These are phyloP conservation scores for Picea abies DNA, from an alignment of 83 land plant genomes.

Conservation along the genomic window DNA sequence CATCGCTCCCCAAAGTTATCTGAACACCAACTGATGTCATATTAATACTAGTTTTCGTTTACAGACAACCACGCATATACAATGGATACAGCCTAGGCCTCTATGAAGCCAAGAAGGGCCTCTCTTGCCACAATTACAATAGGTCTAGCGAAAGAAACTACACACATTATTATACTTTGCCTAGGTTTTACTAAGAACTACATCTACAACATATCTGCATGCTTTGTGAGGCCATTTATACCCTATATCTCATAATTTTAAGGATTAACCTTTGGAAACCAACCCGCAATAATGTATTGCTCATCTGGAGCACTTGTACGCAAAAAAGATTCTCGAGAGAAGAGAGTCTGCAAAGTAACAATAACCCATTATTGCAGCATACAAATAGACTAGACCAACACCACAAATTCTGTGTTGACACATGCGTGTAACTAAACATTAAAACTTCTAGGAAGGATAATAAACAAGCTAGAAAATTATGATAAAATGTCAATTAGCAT, in stretches of 20 bases:
- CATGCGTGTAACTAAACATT: not conserved
- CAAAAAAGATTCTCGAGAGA: constrained; percentile 55
- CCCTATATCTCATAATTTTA: not conserved
- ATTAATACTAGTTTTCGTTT: no score
- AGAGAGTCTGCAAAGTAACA: constrained; percentile 45
- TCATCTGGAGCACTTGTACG: constrained; percentile 60
- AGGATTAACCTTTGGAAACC: constrained; percentile 41
- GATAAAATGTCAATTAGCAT: not conserved
- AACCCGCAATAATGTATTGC: constrained; percentile 60
- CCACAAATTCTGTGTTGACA: not conserved
- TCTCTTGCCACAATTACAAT: no score
- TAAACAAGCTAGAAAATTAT: not conserved
- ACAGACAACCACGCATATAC: no score
- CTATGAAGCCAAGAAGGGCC: no score
- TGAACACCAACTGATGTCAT: no score
- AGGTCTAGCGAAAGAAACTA: no score
- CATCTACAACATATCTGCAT: no score
- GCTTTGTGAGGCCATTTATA: no score
- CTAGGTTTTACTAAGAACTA: no score
- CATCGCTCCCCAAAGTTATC: no score
- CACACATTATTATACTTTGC: no score
- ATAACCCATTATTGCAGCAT: not conserved
- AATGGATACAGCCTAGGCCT: no score
- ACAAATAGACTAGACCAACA: not conserved
- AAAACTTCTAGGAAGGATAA: not conserved